Evolutionary conservation across 139 green algal genomes (phyloP).

Genomic region (Diplosphaera chodatii): DNA sequence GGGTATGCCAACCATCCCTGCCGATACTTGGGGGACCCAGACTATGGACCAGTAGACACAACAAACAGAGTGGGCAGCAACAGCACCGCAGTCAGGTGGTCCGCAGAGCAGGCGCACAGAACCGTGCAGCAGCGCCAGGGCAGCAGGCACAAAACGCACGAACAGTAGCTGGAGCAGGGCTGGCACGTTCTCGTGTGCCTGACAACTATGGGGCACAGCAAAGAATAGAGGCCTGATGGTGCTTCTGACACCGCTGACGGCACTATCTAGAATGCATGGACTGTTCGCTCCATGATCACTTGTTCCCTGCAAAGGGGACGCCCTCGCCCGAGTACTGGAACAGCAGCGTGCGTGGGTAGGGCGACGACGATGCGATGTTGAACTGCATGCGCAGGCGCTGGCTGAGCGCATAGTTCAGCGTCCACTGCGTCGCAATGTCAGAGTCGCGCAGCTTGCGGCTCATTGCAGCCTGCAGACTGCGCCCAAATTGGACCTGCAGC

Average conservation of each 20-base stretch:
- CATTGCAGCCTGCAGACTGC: constrained; percentile 59
- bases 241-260: too few relatives aligned
- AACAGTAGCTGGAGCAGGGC: too few relatives aligned
- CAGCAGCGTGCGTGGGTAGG: constrained; percentile 58
- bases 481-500: background rate
- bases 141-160: too few relatives aligned
- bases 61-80: background rate
- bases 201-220: too few relatives aligned
- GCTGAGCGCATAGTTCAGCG: constrained; percentile 77
- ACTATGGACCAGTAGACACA: background rate
- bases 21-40: background rate
- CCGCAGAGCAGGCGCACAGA: too few relatives aligned
- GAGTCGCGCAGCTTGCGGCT: constrained; percentile 67
- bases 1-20: background rate
- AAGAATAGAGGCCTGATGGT: too few relatives aligned
- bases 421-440: constrained; percentile 73
- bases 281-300: too few relatives aligned
- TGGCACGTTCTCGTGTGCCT: too few relatives aligned
- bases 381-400: constrained; percentile 75
- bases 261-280: too few relatives aligned
- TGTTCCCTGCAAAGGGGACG: background rate
- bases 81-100: too few relatives aligned
- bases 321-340: constrained; percentile 75
- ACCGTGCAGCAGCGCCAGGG: too few relatives aligned
- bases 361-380: constrained; percentile 52